Evolutionary conservation across 176 grass and related monocot species (phyloP).

Genomic region (Elymus sibiricus): DNA sequence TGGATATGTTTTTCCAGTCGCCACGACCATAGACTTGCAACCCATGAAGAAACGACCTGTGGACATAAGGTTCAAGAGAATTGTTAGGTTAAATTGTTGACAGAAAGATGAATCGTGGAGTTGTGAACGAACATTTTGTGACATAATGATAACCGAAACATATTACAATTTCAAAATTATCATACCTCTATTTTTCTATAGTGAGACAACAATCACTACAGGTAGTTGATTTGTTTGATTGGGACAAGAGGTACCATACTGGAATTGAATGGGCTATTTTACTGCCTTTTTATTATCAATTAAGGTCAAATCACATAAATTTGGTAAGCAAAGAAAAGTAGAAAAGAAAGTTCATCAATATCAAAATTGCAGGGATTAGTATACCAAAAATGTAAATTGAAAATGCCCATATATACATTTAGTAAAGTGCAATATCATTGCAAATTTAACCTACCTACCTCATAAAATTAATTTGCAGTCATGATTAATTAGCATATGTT

Average conservation of each 20-base stretch:
- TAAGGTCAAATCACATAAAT: too few relatives aligned
- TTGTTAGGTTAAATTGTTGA: not conserved
- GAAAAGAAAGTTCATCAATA: not conserved
- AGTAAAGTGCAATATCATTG: not conserved
- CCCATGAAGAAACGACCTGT: not conserved
- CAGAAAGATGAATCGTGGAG: not conserved
- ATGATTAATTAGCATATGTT: not conserved
- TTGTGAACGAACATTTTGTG: too few relatives aligned
- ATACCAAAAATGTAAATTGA: not conserved
- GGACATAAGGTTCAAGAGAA: not conserved
- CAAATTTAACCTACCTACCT: not conserved
- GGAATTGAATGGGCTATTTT: too few relatives aligned
- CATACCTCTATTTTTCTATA: too few relatives aligned
- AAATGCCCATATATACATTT: not conserved
- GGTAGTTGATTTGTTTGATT: too few relatives aligned
- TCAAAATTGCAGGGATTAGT: too few relatives aligned
- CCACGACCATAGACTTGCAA: not conserved
- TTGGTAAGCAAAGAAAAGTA: too few relatives aligned
- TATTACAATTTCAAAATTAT: not conserved
- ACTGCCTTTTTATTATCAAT: too few relatives aligned
- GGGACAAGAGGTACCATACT: too few relatives aligned
- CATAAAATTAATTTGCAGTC: not conserved
- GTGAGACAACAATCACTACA: not conserved
- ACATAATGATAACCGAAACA: too few relatives aligned
- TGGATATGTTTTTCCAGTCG: slow-evolving; percentile 9